Base-by-base conservation (phyloP, 2,329 filamentous ascomycete genomes). In the Mycosphaerella arachidis region DNA sequence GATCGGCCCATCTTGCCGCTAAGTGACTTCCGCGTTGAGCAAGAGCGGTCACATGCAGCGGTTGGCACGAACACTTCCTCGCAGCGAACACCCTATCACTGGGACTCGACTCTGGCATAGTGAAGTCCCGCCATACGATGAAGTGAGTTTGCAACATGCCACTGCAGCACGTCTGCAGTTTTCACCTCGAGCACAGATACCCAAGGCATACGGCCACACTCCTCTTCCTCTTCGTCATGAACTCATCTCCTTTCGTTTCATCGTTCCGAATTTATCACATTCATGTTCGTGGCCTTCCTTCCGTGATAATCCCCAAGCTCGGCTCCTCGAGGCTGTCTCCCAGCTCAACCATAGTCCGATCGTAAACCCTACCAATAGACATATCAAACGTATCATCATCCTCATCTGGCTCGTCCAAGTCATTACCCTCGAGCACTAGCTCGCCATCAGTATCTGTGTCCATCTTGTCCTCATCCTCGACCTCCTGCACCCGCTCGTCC, bases 281-380 rank as follows among this genome's bases (percentile, higher is more conserved):
- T 43, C n/a, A 43, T 8, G 12, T 18, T 16, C n/a, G 40, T 43
- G 3, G 7, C 50, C 67, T 59, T 9, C 66, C 61, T 56, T 80
- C 77, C 1, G 78, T 79, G 29, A 79, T 75, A 52, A 81, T 77
- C 1, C 78, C 78, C 65, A 81, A 79, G 46, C 74, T 73, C 3
- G 74, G 72, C 12, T 74, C 75, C 20, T 83, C 86, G 30, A 94
- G 74, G 10, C 83, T 80, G 68, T 88, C 86, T 0, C 89, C 90
- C 13, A 96, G 75, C 70, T 89, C 82, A 43, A 90, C 82, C 65
- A 96, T 84, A 0, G 91, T 94, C 67, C 83, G 83, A 72, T 94
- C 90, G 75, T 94, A 96, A 1, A 95, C 86, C 63, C 82, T 82
- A 0, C 86, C 90, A 53, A 89, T 84, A 64, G 89, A 86, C 81